Base-by-base conservation (phyloP, 2,329 filamentous ascomycete genomes). In the Claviceps spartinae region DNA sequence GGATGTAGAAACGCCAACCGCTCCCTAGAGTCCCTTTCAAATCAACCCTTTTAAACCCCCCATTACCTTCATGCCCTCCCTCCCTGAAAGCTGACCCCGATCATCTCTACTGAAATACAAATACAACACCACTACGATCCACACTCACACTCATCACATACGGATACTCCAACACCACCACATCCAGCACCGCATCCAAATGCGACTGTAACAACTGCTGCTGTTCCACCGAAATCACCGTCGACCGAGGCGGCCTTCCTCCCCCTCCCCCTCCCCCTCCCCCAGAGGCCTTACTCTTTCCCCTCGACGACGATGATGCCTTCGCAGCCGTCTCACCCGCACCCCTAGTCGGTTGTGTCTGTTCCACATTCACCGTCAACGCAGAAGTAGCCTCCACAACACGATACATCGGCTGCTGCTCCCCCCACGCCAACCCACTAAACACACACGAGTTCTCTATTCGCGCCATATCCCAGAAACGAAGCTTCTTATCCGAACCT, bases 61-160 rank as follows among this genome's bases (percentile, higher is more conserved):
- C 30, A 34, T 34, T 9, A 34, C 30, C 30, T 34, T 34, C 3
- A 34, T 34, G 30, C 9, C 30, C 30, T 30, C 8, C 9, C 30
- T 11, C 9, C 30, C 9, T 30, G 26, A 9, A 22, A 4, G 22
- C 22, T 22, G 24, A 24, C 30, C 30, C 30, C 30, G 9, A 34
- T 34, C 9, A 34, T 34, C 55, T 52, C 60, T 67, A 77, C 59
- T 75, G 72, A 63, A 83, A 95, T 50, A 96, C 83, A 74, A 93
- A 95, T 46, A 97, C 82, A 65, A 91, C 83, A 0, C 93, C 93
- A 41, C 84, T 86, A 60, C 91, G 76, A 72, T 98, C 93, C 51
- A 86, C 90, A 58, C 86, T 94, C 48, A 97, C 76, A 37, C 90
- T 85, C 88, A 97, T 96, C 4, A 85, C 86, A 66, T 95, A 96